Conservation (phyloP, 257 asterid species). For the Plantago major region DNA sequence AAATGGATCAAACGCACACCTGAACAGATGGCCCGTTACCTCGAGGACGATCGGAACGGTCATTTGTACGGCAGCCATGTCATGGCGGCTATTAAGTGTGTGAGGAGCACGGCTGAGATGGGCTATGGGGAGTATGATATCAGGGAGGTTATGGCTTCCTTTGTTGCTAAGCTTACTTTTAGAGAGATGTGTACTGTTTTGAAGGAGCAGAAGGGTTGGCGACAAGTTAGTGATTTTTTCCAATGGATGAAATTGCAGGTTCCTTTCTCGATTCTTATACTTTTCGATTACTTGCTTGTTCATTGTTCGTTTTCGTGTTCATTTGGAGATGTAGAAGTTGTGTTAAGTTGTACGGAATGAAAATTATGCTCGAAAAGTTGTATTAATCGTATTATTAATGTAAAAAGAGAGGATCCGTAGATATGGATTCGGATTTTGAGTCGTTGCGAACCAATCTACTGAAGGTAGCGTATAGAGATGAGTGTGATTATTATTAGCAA, state of each 20-base stretch:
- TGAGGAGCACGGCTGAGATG: conserved; percentile 63
- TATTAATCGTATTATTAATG: no score
- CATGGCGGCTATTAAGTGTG: conserved; percentile 82
- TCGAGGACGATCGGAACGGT: conserved; percentile 87
- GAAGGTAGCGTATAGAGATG: no score
- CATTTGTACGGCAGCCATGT: conserved; percentile 83
- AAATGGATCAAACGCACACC: conserved; percentile 88
- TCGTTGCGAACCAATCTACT: no score
- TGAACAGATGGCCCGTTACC: conserved; percentile 82
- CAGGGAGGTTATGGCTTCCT: conserved; percentile 78
- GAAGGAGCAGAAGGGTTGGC: conserved; percentile 93
- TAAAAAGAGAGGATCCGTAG: no score
- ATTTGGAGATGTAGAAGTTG: no score
- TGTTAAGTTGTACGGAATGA: no score
- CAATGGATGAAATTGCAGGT: conserved; percentile 98
- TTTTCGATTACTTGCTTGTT: background rate
- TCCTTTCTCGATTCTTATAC: background rate
- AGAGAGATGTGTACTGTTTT: conserved; percentile 91
- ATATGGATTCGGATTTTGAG: no score
- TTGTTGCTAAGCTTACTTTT: conserved; percentile 80
- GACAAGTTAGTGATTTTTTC: conserved; percentile 86
- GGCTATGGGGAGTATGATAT: conserved; percentile 64
- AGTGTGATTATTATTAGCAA: no score
- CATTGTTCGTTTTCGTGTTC: background rate
- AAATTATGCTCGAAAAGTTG: no score